phyloP scores from a whole-genome alignment of 345 rosid species.

The Trapa incisa region DNA sequence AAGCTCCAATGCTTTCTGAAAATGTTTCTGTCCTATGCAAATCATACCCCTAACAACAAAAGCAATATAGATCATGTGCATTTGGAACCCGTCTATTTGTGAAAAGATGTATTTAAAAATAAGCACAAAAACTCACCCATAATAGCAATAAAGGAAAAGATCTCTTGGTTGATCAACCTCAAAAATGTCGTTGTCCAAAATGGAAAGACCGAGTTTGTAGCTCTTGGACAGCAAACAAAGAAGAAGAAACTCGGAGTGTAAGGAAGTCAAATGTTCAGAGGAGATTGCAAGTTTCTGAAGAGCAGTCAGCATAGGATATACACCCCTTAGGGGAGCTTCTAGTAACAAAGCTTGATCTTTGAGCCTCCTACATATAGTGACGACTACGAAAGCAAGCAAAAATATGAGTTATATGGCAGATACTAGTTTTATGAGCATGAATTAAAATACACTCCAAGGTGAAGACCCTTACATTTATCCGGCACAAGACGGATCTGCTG shows the following conservation, averaged over 20 bases:
- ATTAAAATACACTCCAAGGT: background rate
- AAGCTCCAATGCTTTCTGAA: slow-evolving; percentile 86
- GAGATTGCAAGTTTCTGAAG: slow-evolving; percentile 61
- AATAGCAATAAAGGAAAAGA: slow-evolving; percentile 79
- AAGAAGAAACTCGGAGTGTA: slow-evolving; percentile 87
- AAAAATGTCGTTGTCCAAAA: slow-evolving; percentile 70
- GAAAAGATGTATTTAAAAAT: background rate
- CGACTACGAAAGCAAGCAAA: slow-evolving; percentile 32
- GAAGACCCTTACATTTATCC: slow-evolving; percentile 47
- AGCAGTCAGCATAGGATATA: slow-evolving; percentile 60
- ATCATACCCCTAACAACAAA: slow-evolving; percentile 70
- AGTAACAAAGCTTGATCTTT: slow-evolving; percentile 63
- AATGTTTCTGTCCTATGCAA: slow-evolving; percentile 74
- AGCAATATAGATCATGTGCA: slow-evolving; percentile 8
- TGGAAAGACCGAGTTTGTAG: slow-evolving; percentile 65
- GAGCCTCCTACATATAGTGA: slow-evolving; percentile 59
- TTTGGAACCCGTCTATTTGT: background rate
- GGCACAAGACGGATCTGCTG: slow-evolving; percentile 67
- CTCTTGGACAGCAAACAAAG: slow-evolving; percentile 65
- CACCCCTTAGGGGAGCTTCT: slow-evolving; percentile 58
- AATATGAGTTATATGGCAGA: background rate
- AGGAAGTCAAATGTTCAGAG: slow-evolving; percentile 60
- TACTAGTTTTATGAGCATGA: background rate
- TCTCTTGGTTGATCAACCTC: slow-evolving; percentile 90
- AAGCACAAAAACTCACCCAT: slow-evolving; percentile 43